phyloP scores from a whole-genome alignment of 441 rosid species.

The Pelargonium australe region DNA sequence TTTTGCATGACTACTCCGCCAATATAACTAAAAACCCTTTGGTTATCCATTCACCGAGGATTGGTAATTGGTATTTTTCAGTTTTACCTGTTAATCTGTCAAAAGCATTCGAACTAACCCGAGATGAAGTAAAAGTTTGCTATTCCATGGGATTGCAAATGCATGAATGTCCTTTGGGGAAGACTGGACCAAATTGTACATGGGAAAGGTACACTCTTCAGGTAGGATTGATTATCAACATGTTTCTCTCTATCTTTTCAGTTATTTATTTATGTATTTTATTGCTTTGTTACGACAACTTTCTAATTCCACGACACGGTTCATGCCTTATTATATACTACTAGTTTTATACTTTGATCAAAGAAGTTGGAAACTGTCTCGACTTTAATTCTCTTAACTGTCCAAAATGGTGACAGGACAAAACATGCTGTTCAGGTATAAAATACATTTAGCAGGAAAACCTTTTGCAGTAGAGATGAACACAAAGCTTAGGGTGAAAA shows the following conservation, averaged over 20 bases:
- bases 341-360: neutral
- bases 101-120: conserved; percentile 34
- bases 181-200: conserved; percentile 71
- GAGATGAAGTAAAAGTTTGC: conserved; percentile 43
- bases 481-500: neutral
- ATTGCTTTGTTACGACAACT: neutral
- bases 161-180: conserved; percentile 60
- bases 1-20: conserved; percentile 65
- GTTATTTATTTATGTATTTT: neutral
- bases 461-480: neutral
- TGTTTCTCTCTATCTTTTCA: neutral
- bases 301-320: neutral
- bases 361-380: conserved; percentile 8
- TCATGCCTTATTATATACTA: conserved; percentile 2
- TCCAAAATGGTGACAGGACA: neutral
- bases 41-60: conserved; percentile 55
- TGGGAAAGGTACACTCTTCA: conserved; percentile 61
- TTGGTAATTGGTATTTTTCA: conserved; percentile 76
- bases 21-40: conserved; percentile 50
- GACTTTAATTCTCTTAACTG: neutral
- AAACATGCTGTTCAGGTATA: neutral
- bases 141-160: conserved; percentile 58
- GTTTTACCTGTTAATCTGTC: conserved; percentile 42
- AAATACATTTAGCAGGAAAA: neutral
- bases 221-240: conserved; percentile 32